Base-by-base conservation (phyloP, 352 stramenopile species). In the Globisporangium orthogonon region DNA sequence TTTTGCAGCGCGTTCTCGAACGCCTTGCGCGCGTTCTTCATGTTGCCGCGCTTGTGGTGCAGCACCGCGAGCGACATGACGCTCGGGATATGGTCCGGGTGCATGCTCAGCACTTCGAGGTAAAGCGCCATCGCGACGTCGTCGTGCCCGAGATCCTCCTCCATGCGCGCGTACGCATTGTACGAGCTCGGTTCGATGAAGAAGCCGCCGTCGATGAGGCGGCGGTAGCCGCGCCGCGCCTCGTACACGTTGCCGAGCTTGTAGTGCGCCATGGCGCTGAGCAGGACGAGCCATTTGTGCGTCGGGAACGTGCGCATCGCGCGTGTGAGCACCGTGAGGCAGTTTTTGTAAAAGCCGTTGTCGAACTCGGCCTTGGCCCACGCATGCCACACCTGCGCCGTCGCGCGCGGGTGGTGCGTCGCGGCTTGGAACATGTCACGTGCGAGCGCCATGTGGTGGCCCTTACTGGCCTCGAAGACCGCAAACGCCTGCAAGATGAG, bases 331-430 rank as follows among this genome's bases (percentile, higher is more conserved):
- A 95, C 82, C 15, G 70, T 76, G n/a, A 92, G 54, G 15, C 75
- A 62, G 59, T 91, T 88, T 53, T 84, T 80, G 67, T 83, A 93
- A 31, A 88, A 61, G 23, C 85, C 85, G 50, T 71, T 70, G 45
- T 91, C 79, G 48, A 74, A 95, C 63, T 95, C 85, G 47, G 83
- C 78, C 62, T 95, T 89, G 29, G 78, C 85, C 83, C 83, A 95
- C 45, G 85, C 85, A 54, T 95, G 85, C 78, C 82, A 95, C 15
- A 95, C 83, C 63, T 95, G 80, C 29, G 73, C 78, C 2, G 76
- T 87, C 5, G 74, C 78, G 47, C 74, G 61, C 10, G 69, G 63
- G 51, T 87, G 75, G n/a, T 67, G 58, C 0, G 72, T 71, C 13
- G 78, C 77, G 3, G 49, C 63, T 33, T 77, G 66, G 33, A 95